Percentiles rank a stretch among this genome's conserved stretches.
These are phyloP conservation scores for Triticum dicoccoides DNA, from an alignment of 176 grass and related monocot species.

Conservation along the genomic window DNA sequence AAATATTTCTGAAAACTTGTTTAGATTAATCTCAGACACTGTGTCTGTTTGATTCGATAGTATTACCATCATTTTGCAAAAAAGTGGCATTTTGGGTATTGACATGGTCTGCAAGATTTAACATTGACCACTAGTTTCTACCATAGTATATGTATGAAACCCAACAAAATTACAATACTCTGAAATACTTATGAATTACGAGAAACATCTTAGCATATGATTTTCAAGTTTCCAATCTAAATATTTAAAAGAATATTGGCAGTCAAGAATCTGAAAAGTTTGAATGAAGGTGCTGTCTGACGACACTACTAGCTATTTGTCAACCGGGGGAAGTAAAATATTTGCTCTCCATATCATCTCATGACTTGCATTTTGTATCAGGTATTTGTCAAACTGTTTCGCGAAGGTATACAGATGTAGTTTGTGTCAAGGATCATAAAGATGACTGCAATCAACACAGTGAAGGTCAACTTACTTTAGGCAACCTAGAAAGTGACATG, in stretches of 20 bases:
- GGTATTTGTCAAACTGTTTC: conserved; percentile 10
- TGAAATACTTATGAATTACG: background rate
- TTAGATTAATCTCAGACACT: background rate
- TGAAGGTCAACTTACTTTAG: background rate
- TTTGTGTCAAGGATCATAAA: background rate
- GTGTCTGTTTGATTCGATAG: background rate
- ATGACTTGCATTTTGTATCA: background rate
- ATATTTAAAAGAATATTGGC: background rate
- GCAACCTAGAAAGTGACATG: background rate
- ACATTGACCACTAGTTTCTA: background rate
- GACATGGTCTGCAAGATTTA: background rate
- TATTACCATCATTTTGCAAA: background rate
- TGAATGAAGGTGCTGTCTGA: background rate
- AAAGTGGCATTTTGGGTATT: background rate
- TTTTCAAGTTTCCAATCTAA: background rate
- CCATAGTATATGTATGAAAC: background rate
- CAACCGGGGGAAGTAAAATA: background rate
- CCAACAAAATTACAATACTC: background rate
- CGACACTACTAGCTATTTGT: background rate
- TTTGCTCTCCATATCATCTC: conserved; percentile 3
- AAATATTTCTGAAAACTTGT: background rate
- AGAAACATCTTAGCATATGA: background rate
- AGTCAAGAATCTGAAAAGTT: background rate
- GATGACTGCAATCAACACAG: background rate
- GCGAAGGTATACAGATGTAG: background rate